A percentile compares a stretch with the other conserved stretches of the same genome.
Evolutionary conservation across 306 rosid species (phyloP).

Genomic region (Chamaecrista fasciculata): DNA sequence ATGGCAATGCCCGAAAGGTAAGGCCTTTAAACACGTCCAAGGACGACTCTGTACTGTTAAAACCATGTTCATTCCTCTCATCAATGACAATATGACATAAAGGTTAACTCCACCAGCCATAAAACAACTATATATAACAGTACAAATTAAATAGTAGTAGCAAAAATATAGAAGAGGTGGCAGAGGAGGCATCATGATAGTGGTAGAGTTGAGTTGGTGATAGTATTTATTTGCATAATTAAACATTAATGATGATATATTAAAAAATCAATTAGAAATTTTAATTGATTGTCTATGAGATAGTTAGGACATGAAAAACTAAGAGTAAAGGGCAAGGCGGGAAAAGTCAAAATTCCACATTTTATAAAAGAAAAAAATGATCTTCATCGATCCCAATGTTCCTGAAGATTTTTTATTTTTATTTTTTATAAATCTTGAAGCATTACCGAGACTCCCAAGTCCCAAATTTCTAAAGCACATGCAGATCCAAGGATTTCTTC

Average conservation of each 20-base stretch:
- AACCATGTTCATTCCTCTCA: neutral
- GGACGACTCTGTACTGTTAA: neutral
- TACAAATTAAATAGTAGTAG: neutral
- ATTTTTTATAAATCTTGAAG: neutral
- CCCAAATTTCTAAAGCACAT: neutral
- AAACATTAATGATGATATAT: too few relatives aligned
- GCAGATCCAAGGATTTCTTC: neutral
- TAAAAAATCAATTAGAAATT: too few relatives aligned
- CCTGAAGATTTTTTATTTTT: neutral
- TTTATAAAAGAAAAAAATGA: neutral
- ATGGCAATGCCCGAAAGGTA: too few relatives aligned
- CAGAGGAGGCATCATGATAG: neutral
- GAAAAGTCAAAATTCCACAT: neutral
- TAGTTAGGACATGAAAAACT: too few relatives aligned
- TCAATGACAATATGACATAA: neutral
- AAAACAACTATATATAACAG: neutral
- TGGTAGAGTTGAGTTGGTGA: neutral
- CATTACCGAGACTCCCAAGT: neutral
- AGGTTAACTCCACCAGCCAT: neutral
- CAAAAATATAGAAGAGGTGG: neutral
- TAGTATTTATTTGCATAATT: neutral
- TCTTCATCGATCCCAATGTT: neutral
- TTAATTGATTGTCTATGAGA: too few relatives aligned
- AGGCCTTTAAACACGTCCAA: neutral
- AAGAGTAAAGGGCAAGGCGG: too few relatives aligned